A percentile compares a stretch with the other conserved stretches of the same genome.
These are phyloP conservation scores for Lonicera japonica DNA, from an alignment of 129 eudicot genomes.

Conservation along the genomic window DNA sequence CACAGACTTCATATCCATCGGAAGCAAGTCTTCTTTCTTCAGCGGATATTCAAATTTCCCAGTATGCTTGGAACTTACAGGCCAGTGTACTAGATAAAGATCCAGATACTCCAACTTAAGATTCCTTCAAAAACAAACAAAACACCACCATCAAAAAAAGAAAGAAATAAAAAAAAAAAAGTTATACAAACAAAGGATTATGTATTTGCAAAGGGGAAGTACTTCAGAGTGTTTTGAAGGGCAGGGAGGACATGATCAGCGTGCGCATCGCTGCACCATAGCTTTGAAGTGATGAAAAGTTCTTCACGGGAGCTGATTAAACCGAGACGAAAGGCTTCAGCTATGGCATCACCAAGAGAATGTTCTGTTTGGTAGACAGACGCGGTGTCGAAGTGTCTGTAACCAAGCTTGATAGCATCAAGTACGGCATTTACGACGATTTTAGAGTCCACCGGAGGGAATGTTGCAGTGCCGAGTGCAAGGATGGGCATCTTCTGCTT, in stretches of 20 bases:
- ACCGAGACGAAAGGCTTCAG: conserved; percentile 9
- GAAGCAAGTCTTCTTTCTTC: conserved; percentile 1
- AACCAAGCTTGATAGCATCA: conserved; percentile 18
- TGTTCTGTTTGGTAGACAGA: conserved; percentile 8
- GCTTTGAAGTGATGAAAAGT: conserved; percentile 26
- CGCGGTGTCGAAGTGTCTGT: conserved; percentile 27
- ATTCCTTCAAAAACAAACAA: not conserved
- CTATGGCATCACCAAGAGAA: conserved; percentile 17
- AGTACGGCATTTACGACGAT: conserved; percentile 9
- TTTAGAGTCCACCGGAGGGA: conserved; percentile 6
- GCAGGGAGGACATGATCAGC: conserved; percentile 21
- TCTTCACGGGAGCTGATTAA: conserved; percentile 14
- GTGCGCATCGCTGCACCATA: conserved; percentile 19
- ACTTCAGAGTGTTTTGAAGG: conserved; percentile 8
- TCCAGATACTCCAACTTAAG: conserved; percentile 17
- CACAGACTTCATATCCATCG: conserved; percentile 13
- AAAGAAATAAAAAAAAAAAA: not conserved
- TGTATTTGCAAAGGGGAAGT: not conserved
- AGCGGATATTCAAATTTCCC: not conserved
- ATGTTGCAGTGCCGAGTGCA: conserved; percentile 13
- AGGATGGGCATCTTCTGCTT: conserved; percentile 11
- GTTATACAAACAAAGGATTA: not conserved
- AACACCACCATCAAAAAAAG: not conserved
- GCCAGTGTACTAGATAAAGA: conserved; percentile 18
- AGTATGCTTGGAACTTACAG: not conserved